Evolutionary conservation across 352 stramenopile genomes (phyloP).

Genomic region (Phytophthora boehmeriae): DNA sequence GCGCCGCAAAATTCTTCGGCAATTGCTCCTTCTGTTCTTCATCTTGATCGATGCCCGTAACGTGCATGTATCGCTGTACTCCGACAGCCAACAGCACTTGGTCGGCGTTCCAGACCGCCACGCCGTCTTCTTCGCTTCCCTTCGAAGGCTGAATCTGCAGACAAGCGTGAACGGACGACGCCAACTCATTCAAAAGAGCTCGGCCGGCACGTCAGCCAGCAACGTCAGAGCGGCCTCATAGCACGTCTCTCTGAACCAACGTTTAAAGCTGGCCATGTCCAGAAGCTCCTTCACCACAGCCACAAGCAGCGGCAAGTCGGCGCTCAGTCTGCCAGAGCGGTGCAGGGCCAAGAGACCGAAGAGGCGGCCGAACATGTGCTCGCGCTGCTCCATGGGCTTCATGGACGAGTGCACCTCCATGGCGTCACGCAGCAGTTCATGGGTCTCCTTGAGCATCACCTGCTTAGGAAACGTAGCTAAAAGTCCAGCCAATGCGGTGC

Average conservation of each 20-base stretch:
- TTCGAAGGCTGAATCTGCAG: constrained; percentile 43
- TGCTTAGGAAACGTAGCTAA: constrained; percentile 54
- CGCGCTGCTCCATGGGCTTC: constrained; percentile 93
- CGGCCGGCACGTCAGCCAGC: constrained; percentile 49
- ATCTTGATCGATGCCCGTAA: constrained; percentile 41
- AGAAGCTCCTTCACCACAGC: constrained; percentile 77
- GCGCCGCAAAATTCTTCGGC: constrained; percentile 45
- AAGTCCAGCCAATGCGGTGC: constrained; percentile 77
- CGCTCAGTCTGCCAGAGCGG: constrained; percentile 67
- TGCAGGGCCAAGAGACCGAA: constrained; percentile 88
- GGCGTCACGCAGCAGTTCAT: constrained; percentile 64
- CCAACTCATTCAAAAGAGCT: constrained; percentile 56
- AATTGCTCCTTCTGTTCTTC: constrained; percentile 36
- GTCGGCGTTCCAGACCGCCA: constrained; percentile 68
- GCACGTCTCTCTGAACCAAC: constrained; percentile 86
- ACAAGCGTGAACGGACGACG: constrained; percentile 22
- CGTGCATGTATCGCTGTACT: constrained; percentile 70
- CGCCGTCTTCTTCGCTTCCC: constrained; percentile 37
- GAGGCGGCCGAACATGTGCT: constrained; percentile 91
- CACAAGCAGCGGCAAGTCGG: constrained; percentile 44
- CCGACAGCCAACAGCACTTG: constrained; percentile 81
- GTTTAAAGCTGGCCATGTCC: constrained; percentile 86
- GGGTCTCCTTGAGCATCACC: constrained; percentile 53
- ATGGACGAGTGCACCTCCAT: constrained; percentile 86
- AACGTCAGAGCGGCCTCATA: constrained; percentile 71